A percentile compares a stretch with the other conserved stretches of the same genome.
phyloP scores from a whole-genome alignment of 257 asterid species.

The Ligustrum vulgare region DNA sequence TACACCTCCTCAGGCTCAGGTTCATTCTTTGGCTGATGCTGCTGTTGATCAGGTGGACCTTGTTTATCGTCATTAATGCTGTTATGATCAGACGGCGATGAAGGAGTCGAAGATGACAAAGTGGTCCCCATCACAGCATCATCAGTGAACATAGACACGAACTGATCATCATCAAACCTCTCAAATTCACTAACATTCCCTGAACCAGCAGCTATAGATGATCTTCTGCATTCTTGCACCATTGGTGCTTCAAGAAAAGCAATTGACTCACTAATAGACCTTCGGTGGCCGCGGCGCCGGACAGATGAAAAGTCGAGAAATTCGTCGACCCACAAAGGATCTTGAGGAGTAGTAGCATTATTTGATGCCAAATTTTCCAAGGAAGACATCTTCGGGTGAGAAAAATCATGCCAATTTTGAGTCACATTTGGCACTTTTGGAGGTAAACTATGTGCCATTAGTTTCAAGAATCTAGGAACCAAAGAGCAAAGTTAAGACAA shows the following conservation, averaged over 20 bases:
- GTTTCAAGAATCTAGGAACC: not conserved
- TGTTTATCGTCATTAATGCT: slow-evolving; percentile 50
- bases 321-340: slow-evolving; percentile 71
- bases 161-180: slow-evolving; percentile 81
- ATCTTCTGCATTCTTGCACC: slow-evolving; percentile 64
- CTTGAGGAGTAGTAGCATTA: slow-evolving; percentile 3
- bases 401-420: slow-evolving; percentile 57
- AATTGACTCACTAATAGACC: slow-evolving; percentile 81
- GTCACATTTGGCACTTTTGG: slow-evolving; percentile 72
- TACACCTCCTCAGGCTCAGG: slow-evolving; percentile 77
- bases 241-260: slow-evolving; percentile 72
- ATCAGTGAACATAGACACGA: slow-evolving; percentile 76
- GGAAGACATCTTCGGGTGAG: slow-evolving; percentile 38
- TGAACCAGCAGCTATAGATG: slow-evolving; percentile 28
- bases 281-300: slow-evolving; percentile 69
- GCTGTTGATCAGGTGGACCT: slow-evolving; percentile 30
- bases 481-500: not conserved
- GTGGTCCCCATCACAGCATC: slow-evolving; percentile 44
- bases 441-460: slow-evolving; percentile 77
- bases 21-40: slow-evolving; percentile 54
- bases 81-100: slow-evolving; percentile 79
- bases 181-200: slow-evolving; percentile 44
- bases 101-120: slow-evolving; percentile 55
- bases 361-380: slow-evolving; percentile 31
- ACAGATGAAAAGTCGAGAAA: slow-evolving; percentile 77